Evolutionary conservation across 2,329 filamentous ascomycete genomes (phyloP), one percentile per base, ranked within the genome.

Genomic region (Calycina herbarum): DNA sequence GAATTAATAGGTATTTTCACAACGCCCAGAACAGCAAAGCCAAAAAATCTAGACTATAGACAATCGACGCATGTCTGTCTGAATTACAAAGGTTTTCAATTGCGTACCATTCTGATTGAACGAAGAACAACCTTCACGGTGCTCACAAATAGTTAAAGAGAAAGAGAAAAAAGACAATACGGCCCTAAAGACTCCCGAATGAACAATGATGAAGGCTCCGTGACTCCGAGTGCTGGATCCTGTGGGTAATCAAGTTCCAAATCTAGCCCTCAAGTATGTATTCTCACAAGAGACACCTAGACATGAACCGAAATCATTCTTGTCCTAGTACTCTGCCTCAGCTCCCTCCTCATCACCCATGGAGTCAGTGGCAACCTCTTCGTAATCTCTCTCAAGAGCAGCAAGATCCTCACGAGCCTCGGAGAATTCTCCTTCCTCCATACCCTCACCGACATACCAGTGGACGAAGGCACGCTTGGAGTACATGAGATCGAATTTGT

Each of bases 401-500:
- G 95, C 95, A 80, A 99, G 85, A 83, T 99, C 95, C 85, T 99
- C 95, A 80, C 95, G 94, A 71, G 95, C 95, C 86, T 99, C 95
- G 65, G 93, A 96, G 88, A 99, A 99, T 83, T 99, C 95, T 82
- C 95, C 95, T 82, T 99, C 95, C 87, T 99, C 95, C 95, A 99
- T 99, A 89, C 95, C 95, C 86, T 98, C 95, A 84, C 95, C 95
- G 78, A 99, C 95, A 77, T 98, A 99, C 95, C 95, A 99, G 85
- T 99, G 95, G 72, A 99, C 95, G 83, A 99, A 99, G 69, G 95
- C 95, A 85, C 95, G 95, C 91, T 99, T 99, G 81, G 93, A 96
- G 89, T 98, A 97, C 95, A 99, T 99, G 80, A 99, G 92, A 78
- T 99, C 95, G 85, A 99, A 99, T 85, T 99, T 99, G 87, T 90